Evolutionary conservation across 1,139 yeast genomes (phyloP).

Genomic region (Pichia sp.): DNA sequence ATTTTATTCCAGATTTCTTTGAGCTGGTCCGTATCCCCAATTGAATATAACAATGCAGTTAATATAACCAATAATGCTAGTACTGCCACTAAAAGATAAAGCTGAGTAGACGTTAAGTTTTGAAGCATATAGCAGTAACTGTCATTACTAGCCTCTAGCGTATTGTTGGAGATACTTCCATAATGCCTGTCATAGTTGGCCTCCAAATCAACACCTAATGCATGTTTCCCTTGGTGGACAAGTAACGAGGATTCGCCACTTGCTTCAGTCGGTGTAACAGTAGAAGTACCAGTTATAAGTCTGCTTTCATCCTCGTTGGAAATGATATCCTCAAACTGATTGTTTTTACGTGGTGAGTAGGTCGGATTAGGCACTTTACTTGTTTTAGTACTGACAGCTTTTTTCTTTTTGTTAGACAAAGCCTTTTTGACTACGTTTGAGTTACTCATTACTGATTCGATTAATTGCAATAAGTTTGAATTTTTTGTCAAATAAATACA

Average conservation of each 20-base stretch:
- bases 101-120: not conserved
- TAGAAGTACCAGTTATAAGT: not conserved
- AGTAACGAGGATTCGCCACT: not conserved
- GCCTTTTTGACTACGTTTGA: not conserved
- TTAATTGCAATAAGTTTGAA: not conserved
- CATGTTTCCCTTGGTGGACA: not conserved
- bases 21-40: constrained; percentile 5
- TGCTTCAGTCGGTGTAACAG: not conserved
- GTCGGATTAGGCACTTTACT: not conserved
- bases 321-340: not conserved
- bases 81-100: not conserved
- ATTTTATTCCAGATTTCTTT: constrained; percentile 9
- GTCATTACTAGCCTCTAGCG: not conserved
- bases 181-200: not conserved
- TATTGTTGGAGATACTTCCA: not conserved
- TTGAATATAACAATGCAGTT: constrained; percentile 5
- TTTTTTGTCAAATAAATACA: not conserved
- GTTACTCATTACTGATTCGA: not conserved
- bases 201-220: constrained; percentile 4
- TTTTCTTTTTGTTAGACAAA: not conserved
- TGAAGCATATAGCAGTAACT: not conserved
- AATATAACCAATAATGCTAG: constrained; percentile 5
- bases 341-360: not conserved
- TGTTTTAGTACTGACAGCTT: not conserved
- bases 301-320: not conserved